These are phyloP conservation scores for Penicillium sp. DNA, from an alignment of 2,329 filamentous ascomycete genomes.

Conservation along the genomic window DNA sequence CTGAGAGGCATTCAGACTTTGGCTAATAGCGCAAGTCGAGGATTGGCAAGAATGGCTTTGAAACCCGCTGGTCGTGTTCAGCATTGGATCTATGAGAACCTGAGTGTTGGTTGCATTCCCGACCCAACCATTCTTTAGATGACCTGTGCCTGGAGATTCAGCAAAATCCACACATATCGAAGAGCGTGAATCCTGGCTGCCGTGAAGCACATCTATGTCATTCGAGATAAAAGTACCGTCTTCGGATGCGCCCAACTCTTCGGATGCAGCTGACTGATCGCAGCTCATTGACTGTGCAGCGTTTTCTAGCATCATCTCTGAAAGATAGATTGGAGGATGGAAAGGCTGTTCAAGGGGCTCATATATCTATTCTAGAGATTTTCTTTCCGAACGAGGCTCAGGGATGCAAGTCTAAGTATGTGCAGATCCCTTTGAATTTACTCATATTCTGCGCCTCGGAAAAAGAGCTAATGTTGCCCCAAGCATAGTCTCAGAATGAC, in stretches of 20 bases:
- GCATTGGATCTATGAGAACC: not conserved
- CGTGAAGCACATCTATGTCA: not conserved
- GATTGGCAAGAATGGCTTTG: not conserved
- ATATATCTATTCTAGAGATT: not conserved
- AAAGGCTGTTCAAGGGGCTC: not conserved
- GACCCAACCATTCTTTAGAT: not conserved
- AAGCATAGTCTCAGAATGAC: too few relatives aligned
- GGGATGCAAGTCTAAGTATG: not conserved
- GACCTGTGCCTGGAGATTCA: not conserved
- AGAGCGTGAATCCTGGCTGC: not conserved
- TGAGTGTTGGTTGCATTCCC: not conserved
- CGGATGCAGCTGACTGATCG: not conserved
- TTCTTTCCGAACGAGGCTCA: not conserved
- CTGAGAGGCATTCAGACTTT: not conserved
- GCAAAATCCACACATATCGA: not conserved
- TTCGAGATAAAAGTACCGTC: not conserved
- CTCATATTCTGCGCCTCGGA: not conserved
- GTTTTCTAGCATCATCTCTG: not conserved
- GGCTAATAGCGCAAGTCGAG: not conserved
- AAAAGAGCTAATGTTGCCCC: not conserved
- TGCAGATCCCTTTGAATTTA: not conserved
- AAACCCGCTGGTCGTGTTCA: not conserved
- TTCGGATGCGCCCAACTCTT: not conserved
- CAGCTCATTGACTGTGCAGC: not conserved
- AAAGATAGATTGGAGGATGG: not conserved